These are phyloP conservation scores for Verticillium klebahnii DNA, from an alignment of 2,329 filamentous ascomycete species.

Conservation along the genomic window DNA sequence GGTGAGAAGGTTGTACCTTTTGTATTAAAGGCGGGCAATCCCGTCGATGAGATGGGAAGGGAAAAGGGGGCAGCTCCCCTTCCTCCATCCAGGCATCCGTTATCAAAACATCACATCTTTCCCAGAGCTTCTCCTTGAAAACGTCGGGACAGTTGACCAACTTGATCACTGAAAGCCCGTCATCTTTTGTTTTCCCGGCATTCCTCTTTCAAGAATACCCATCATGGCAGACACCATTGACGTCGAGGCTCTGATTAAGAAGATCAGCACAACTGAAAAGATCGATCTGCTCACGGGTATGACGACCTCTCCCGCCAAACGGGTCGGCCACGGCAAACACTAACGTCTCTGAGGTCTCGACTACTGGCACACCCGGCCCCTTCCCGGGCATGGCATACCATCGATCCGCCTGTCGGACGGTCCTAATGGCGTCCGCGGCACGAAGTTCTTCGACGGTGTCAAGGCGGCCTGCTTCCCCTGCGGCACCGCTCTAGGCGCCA, in stretches of 20 bases:
- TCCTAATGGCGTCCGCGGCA: constrained; percentile 31
- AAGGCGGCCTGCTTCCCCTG: constrained; percentile 57
- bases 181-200: no score
- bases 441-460: constrained; percentile 62
- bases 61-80: no score
- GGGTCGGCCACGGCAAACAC: neutral
- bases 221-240: constrained; percentile 38
- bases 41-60: no score
- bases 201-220: neutral
- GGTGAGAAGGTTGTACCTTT: no score
- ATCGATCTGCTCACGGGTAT: constrained; percentile 46
- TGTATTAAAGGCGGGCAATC: no score
- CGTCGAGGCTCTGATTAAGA: constrained; percentile 49
- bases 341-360: constrained; percentile 45
- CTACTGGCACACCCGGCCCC: constrained; percentile 64
- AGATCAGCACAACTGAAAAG: constrained; percentile 48
- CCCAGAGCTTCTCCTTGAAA: no score
- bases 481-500: constrained; percentile 52
- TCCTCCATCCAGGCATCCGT: no score
- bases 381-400: constrained; percentile 57
- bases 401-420: constrained; percentile 61
- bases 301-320: neutral
- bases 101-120: no score
- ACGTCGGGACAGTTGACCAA: no score
- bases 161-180: no score